Base-by-base conservation (phyloP, 2,329 filamentous ascomycete genomes). In the Parascedosporium putredinis region DNA sequence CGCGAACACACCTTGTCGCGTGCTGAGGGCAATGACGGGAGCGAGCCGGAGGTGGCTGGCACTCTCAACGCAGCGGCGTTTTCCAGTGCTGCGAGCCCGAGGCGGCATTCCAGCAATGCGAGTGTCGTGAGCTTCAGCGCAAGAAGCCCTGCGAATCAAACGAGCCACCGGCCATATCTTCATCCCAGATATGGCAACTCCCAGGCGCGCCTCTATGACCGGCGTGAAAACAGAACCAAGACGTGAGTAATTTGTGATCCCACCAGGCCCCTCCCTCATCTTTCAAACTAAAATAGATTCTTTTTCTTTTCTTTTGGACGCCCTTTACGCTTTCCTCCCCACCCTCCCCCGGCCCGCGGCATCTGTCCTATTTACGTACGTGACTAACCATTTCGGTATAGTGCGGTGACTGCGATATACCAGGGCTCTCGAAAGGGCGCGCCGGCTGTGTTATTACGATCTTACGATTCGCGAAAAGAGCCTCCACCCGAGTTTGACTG, bases 391-490 rank as follows among this genome's bases (percentile, higher is more conserved):
- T n/a, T n/a, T n/a, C n/a, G n/a, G n/a, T n/a, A n/a, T 42, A 44
- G 90, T 23, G 89, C 86, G 31, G 84, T 98, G 3, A 95, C 91
- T 1, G 90, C 91, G 16, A 79, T 95, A 23, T 94, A 95, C 65
- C 89, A 88, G 67, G 89, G 88, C 42, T 90, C 88, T 0, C 74
- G 75, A 3, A 81, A 78, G 57, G 79, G 80, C 34, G 78, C 79
- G 5, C 73, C 79, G 2, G 77, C 90, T 2, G 83, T 83, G 7
- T 67, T 97, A 52, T 72, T 98, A 50, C 84, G 93, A 56, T 97
- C 91, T 2, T 98, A 98, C 67, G 91, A 97, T 64, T 97, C 93
- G 14, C 79, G 91, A 59, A 88, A 86, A 64, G 93, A 97, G 64
- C 86, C 90, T 0, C 79, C 89, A 0, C 86, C 91, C 2, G 90